Percentiles rank a stretch among this genome's conserved stretches.
Evolutionary conservation across 1,284 basidiomycete genomes (phyloP).

Genomic region (Sanghuangporus weigelae): DNA sequence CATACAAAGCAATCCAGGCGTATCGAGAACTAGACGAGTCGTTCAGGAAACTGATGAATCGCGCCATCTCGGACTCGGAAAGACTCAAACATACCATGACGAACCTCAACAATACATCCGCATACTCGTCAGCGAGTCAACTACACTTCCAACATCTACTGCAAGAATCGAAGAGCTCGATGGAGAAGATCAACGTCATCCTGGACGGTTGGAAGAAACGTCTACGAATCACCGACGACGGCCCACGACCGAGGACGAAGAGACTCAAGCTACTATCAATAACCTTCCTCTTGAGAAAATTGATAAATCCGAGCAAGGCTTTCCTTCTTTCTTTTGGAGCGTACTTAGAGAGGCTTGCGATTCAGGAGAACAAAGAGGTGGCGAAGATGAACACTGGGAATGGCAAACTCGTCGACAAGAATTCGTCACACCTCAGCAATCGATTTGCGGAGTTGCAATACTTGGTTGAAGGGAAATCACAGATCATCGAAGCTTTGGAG

Average conservation of each 20-base stretch:
- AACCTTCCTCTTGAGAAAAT: not conserved
- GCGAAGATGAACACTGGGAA: too few species aligned
- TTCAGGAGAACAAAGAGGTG: too few species aligned
- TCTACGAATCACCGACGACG: not conserved
- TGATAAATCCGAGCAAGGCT: not conserved
- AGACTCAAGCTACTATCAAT: not conserved
- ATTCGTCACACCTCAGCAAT: too few species aligned
- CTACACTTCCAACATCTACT: not conserved
- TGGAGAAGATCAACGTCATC: not conserved
- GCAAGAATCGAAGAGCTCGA: not conserved
- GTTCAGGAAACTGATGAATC: not conserved
- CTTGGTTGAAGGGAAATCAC: too few species aligned
- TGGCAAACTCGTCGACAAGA: too few species aligned
- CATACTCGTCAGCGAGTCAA: not conserved
- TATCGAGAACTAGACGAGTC: not conserved
- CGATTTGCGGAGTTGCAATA: too few species aligned
- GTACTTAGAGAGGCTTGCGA: too few species aligned
- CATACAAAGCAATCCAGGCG: not conserved
- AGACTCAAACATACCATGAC: not conserved
- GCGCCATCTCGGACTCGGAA: not conserved
- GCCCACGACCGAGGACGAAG: not conserved
- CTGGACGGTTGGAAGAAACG: not conserved
- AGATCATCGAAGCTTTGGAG: too few species aligned
- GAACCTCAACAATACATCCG: not conserved
- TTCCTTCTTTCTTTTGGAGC: not conserved